Base-by-base conservation (phyloP, 495 filamentous ascomycete genomes). In the Tirmania nivea region DNA sequence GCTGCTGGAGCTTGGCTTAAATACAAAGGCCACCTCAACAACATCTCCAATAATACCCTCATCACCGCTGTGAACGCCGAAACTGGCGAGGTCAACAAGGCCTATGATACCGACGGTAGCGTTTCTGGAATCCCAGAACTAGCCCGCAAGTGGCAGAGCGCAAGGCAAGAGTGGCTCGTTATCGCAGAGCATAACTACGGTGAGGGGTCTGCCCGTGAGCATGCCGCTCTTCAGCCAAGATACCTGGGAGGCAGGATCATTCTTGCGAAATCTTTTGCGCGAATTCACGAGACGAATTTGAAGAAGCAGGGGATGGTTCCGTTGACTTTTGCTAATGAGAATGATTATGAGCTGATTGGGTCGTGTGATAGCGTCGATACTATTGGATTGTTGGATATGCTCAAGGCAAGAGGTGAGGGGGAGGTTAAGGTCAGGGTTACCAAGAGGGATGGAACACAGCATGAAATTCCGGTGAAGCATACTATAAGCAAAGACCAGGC, bases 261-360 rank as follows among this genome's bases (percentile, higher is more conserved):
- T 48, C 77, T 96, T 21, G 73, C 81, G 53, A 96, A 96, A 74
- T 79, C 74, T 64, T 96, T 97, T 66, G 90, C 90, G 3, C 75
- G 90, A 47, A 97, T 97, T 67, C 90, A 97, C 70, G 92, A 97
- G 74, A 94, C 90, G 16, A 97, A 97, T 69, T 70, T 97, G 34
- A 97, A 97, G 79, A 96, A 97, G 73, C 90, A 97, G 71, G 90
- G 90, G 55, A 82, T 97, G 14, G 86, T 95, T 19, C 90, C 90
- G 0, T 69, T 97, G 56, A 92, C 84, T 0, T 94, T 97, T 61
- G 84, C 69, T 2, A 73, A 90, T 62, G 83, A 83, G 63, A 70
- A 69, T n/a, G 92, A 96, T 65, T 97, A 97, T 64, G 70, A 68
- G 8, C 89, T 83, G 75, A 93, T 97, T 71, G 75, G 82, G 64